Percentiles rank a stretch among this genome's conserved stretches.
phyloP scores from a whole-genome alignment of 192 early-diverging fungal species.

The Cetraspora pellucida region DNA sequence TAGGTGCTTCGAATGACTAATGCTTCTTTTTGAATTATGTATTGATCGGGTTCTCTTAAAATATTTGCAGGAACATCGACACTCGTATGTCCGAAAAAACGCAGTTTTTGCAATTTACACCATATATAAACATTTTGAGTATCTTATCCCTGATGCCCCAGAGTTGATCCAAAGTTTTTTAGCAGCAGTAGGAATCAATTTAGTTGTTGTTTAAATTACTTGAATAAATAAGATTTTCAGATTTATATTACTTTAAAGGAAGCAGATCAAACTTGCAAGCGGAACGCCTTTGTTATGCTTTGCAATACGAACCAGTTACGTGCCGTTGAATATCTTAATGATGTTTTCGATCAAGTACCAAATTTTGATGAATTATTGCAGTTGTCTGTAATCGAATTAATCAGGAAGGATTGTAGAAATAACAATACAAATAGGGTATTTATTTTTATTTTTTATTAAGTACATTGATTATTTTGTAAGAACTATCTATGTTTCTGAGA shows the following conservation, averaged over 20 bases:
- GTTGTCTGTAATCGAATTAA: slow-evolving; percentile 90
- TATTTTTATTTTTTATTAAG: neutral
- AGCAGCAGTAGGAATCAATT: slow-evolving; percentile 44
- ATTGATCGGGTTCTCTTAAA: slow-evolving; percentile 15
- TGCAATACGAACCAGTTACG: slow-evolving; percentile 72
- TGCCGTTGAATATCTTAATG: slow-evolving; percentile 85
- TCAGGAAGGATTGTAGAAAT: slow-evolving; percentile 86
- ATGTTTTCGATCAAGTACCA: slow-evolving; percentile 70
- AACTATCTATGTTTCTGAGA: neutral
- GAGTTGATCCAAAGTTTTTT: slow-evolving; percentile 81
- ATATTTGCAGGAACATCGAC: slow-evolving; percentile 77
- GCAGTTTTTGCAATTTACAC: slow-evolving; percentile 91
- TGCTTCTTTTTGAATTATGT: neutral
- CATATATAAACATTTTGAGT: slow-evolving; percentile 87
- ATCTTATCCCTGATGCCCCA: slow-evolving; percentile 93
- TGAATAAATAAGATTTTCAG: neutral
- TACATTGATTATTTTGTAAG: no score
- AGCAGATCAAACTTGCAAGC: slow-evolving; percentile 87
- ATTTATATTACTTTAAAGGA: slow-evolving; percentile 59
- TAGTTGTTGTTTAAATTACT: neutral
- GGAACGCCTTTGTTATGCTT: slow-evolving; percentile 95
- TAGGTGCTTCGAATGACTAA: slow-evolving; percentile 34
- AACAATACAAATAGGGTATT: slow-evolving; percentile 80
- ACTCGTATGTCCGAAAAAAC: slow-evolving; percentile 98
- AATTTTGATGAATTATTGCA: slow-evolving; percentile 92